phyloP scores from a whole-genome alignment of 2,329 filamentous ascomycete genomes.

The Xylariaceae sp. region DNA sequence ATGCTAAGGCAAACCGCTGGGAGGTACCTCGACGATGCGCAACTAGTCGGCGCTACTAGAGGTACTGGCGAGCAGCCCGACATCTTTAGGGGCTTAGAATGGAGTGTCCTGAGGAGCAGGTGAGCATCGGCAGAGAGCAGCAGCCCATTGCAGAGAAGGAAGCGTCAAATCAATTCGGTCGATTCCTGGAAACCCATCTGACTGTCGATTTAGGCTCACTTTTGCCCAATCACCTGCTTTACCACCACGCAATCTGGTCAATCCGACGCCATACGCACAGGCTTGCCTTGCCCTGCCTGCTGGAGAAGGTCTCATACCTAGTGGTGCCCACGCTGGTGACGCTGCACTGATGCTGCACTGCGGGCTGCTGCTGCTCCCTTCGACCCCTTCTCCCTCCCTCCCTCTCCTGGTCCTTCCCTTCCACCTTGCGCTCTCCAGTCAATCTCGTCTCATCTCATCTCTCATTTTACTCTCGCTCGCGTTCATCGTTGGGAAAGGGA shows the following conservation, averaged over 20 bases:
- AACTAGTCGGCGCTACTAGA: not conserved
- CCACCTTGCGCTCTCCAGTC: constrained; percentile 4
- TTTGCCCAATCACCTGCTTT: no score
- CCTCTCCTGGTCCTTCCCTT: constrained; percentile 1
- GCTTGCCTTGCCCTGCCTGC: not conserved
- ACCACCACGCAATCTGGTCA: not conserved
- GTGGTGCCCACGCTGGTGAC: not conserved
- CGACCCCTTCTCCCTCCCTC: constrained; percentile 1
- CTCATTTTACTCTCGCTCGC: constrained; percentile 6
- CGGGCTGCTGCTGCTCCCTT: not conserved
- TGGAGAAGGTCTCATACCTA: not conserved
- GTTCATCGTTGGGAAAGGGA: not conserved
- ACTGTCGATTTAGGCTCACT: no score
- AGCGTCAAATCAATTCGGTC: no score
- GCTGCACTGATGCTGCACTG: not conserved
- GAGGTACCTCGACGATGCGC: not conserved
- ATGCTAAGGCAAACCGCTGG: not conserved
- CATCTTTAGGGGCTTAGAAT: not conserved
- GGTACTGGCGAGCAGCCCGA: not conserved
- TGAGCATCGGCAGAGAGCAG: no score
- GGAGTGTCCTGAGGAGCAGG: no score
- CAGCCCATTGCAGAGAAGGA: no score
- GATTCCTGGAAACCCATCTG: no score
- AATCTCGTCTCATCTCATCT: constrained; percentile 14
- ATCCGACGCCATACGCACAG: not conserved